Base-by-base conservation (phyloP, 2,329 filamentous ascomycete genomes). In the Parastagonospora nodorum region DNA sequence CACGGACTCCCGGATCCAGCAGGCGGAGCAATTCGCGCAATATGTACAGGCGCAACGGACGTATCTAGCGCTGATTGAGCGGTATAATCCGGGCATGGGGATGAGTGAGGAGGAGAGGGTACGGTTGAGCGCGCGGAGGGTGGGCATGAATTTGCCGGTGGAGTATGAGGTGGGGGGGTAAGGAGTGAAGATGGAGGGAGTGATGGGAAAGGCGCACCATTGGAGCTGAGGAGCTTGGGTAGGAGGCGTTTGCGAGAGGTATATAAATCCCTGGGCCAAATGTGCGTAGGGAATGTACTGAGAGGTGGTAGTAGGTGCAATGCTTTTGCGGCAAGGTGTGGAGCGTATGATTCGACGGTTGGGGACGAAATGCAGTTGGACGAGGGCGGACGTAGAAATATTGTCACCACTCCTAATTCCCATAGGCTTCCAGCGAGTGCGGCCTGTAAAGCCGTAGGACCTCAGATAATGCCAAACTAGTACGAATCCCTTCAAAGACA, bases 51-150 rank as follows among this genome's bases (percentile, higher is more conserved):
- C 92, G n/a, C 94, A 99, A 78, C 82, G 92, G 45, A 84, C 84
- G 70, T 97, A 97, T 73, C 83, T 85, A 24, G 87, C 85, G 12
- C 77, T 97, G 37, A 74, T 97, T 32, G 92, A 97, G 76, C 83
- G 92, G 63, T 97, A 99, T 76, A 97, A 97, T 74, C 92, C 92
- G 0, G 92, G 92, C 14, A 90, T 95, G 85, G 84, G 85, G 60
- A 90, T 96, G 88, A 85, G 88, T 60, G 88, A 95, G 75, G 82
- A 86, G 69, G 92, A 97, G 78, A 82, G 90, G 53, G 86, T 97
- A 36, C 79, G 90, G 50, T 78, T 97, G 78, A 89, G 89, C 46
- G 94, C 94, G 8, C 80, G 91, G 75, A 84, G 90, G 69, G 92
- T 97, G 35, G 94, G 93, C 14, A 91, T 97, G 88, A 83, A 97